Evolutionary conservation across 208 protist species (phyloP).

Genomic region (Borovskyia barvae): DNA sequence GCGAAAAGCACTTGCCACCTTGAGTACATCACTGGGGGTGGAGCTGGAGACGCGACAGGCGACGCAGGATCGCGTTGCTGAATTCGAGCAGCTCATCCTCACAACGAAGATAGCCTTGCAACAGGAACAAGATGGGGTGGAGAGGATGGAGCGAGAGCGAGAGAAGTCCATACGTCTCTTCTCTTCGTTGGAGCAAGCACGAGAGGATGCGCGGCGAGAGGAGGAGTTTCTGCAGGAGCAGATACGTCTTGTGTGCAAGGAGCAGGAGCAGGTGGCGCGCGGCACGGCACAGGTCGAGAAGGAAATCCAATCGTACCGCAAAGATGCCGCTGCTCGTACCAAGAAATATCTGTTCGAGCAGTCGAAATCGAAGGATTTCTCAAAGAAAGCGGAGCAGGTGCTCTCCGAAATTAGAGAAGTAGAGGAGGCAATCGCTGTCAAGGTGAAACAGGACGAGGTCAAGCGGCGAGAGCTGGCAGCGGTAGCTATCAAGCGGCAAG

Average conservation of each 20-base stretch:
- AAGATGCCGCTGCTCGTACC: constrained; percentile 76
- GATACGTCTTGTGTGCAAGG: constrained; percentile 55
- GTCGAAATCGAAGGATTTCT: constrained; percentile 74
- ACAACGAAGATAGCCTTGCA: constrained; percentile 48
- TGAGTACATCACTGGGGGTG: constrained; percentile 79
- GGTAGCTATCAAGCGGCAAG: constrained; percentile 72
- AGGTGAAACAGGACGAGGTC: constrained; percentile 66
- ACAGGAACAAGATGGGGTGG: constrained; percentile 62
- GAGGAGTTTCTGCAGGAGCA: constrained; percentile 48
- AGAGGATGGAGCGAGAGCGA: constrained; percentile 66
- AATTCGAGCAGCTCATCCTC: constrained; percentile 79
- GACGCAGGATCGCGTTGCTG: constrained; percentile 62
- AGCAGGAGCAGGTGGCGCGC: constrained; percentile 70
- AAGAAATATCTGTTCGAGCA: constrained; percentile 88
- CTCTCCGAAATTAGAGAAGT: constrained; percentile 61
- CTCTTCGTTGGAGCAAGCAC: constrained; percentile 42
- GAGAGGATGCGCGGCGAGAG: constrained; percentile 32
- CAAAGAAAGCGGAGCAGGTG: constrained; percentile 40
- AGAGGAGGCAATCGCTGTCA: constrained; percentile 70
- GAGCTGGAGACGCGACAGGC: constrained; percentile 72
- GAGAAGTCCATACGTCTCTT: constrained; percentile 59
- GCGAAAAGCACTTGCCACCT: constrained; percentile 83
- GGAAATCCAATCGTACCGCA: constrained; percentile 58
- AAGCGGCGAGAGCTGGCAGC: constrained; percentile 67
- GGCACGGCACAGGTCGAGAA: constrained; percentile 31